Evolutionary conservation across 495 filamentous ascomycete species (phyloP).

Genomic region (Aspergillus mulundensis): DNA sequence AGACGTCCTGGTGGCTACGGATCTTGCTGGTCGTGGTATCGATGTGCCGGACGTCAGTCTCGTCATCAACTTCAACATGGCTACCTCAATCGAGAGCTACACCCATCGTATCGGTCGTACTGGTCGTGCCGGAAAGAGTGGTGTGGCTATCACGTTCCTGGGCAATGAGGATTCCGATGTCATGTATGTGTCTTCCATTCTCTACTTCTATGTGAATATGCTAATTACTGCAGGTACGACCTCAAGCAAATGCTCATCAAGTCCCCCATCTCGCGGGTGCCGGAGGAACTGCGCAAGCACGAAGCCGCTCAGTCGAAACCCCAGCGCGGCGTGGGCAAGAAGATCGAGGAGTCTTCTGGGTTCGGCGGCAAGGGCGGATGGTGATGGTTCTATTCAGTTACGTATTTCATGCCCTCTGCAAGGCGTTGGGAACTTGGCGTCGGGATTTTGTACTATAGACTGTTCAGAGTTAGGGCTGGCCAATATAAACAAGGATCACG

Average conservation of each 20-base stretch:
- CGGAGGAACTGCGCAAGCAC: conserved; percentile 90
- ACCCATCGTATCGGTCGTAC: conserved; percentile 98
- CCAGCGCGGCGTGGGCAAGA: conserved; percentile 54
- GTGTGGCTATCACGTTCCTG: conserved; percentile 95
- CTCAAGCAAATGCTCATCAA: conserved; percentile 95
- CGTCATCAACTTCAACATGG: conserved; percentile 99
- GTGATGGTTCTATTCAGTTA: conserved; percentile 16
- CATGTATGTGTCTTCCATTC: conserved; percentile 57
- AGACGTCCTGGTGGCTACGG: conserved; percentile 93
- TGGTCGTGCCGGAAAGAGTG: conserved; percentile 95
- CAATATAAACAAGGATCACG: conserved; percentile 1
- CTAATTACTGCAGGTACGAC: conserved; percentile 54
- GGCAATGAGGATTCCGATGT: conserved; percentile 89
- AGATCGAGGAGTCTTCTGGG: conserved; percentile 58
- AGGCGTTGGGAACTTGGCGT: background rate
- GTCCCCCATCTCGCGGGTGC: conserved; percentile 82
- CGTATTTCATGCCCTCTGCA: background rate
- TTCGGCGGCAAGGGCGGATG: conserved; percentile 59
- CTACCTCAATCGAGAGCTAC: conserved; percentile 87
- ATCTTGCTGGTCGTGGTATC: conserved; percentile 96
- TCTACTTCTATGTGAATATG: background rate
- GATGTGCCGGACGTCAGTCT: conserved; percentile 92
- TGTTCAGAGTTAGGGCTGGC: conserved; percentile 6
- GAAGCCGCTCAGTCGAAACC: conserved; percentile 88
- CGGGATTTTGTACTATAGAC: background rate